Conservation (phyloP, 1,284 basidiomycete species). For the Apiotrichum siamense region DNA sequence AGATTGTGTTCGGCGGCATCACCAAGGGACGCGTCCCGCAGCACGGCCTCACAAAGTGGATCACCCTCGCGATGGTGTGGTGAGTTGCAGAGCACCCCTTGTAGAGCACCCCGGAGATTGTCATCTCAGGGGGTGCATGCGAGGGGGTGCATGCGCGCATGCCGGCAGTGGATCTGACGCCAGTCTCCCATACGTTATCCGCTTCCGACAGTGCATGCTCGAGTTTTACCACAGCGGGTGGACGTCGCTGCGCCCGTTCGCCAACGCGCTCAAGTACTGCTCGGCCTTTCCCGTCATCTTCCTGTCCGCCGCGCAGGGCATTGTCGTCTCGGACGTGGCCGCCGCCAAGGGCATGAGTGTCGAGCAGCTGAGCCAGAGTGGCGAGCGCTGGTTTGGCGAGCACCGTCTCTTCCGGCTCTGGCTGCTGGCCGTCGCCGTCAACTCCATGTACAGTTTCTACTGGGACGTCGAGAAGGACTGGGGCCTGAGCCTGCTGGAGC, state of each 20-base stretch:
- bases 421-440: conserved; percentile 77
- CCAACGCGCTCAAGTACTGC: conserved; percentile 94
- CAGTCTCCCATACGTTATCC: conserved; percentile 84
- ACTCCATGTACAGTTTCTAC: conserved; percentile 95
- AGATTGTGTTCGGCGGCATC: conserved; percentile 66
- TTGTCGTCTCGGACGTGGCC: conserved; percentile 57
- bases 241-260: conserved; percentile 66
- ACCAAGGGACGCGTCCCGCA: conserved; percentile 60
- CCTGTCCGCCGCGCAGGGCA: conserved; percentile 76
- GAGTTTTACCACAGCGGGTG: conserved; percentile 71
- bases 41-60: conserved; percentile 61
- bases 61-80: conserved; percentile 81
- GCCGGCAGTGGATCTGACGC: too few species aligned
- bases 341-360: conserved; percentile 51
- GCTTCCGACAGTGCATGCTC: conserved; percentile 85
- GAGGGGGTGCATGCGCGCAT: too few species aligned
- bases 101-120: neutral
- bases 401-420: conserved; percentile 75
- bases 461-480: conserved; percentile 99
- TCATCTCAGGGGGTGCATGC: conserved; percentile 2
- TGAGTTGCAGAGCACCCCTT: conserved; percentile 43
- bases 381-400: conserved; percentile 64
- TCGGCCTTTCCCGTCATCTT: conserved; percentile 97
- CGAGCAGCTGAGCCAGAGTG: conserved; percentile 43
- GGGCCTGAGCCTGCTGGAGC: conserved; percentile 74